phyloP scores from a whole-genome alignment of 179 eudicot genomes.

The Vitellaria paradoxa region DNA sequence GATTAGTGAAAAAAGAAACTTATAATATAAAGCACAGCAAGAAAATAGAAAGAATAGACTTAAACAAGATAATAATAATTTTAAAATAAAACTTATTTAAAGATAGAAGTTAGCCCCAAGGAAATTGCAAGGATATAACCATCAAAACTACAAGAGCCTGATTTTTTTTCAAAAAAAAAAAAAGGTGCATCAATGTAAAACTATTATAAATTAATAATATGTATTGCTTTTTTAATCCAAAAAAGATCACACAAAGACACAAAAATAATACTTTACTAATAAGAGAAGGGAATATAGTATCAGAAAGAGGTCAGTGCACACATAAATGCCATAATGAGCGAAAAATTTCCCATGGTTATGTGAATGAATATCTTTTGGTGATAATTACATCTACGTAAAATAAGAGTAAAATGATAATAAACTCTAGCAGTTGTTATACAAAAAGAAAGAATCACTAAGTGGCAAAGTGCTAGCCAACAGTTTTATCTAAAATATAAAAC shows the following conservation, averaged over 20 bases:
- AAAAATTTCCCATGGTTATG: not conserved
- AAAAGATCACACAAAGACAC: not conserved
- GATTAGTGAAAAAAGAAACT: not conserved
- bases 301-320: not conserved
- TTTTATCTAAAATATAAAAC: not conserved
- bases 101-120: constrained; percentile 69
- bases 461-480: not conserved
- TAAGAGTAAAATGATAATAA: too few species aligned
- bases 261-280: too few species aligned
- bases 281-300: not conserved
- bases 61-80: constrained; percentile 1
- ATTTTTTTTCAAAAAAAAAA: constrained; percentile 15
- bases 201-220: not conserved
- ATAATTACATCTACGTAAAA: too few species aligned
- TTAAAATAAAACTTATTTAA: constrained; percentile 53
- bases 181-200: constrained; percentile 8
- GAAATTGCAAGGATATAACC: constrained; percentile 80
- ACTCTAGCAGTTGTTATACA: not conserved
- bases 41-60: constrained; percentile 4
- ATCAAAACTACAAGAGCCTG: constrained; percentile 59
- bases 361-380: not conserved
- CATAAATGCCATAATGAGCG: not conserved
- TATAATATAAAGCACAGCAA: constrained; percentile 1
- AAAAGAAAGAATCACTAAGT: not conserved
- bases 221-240: not conserved